phyloP scores from a whole-genome alignment of 192 early-diverging fungal species.

The Podochytrium sp. region DNA sequence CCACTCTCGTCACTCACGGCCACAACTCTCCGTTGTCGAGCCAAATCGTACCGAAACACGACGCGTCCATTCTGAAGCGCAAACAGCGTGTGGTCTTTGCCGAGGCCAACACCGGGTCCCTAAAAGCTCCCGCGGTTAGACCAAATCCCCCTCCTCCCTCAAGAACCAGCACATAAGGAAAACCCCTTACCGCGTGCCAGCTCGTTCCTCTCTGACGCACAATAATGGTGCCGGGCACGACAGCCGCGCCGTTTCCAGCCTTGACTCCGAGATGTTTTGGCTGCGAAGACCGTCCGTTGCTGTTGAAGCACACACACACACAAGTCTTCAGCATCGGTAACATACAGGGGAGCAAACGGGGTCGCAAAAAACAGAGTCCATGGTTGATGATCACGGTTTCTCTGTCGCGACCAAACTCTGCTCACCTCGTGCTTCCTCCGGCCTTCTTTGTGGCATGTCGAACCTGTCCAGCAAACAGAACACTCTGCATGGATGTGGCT shows the following conservation, averaged over 20 bases:
- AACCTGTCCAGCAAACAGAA: conserved; percentile 32
- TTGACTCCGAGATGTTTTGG: conserved; percentile 61
- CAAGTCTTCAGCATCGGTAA: too few species aligned
- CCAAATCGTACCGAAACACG: conserved; percentile 51
- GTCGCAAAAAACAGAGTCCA: neutral
- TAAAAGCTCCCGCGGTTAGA: neutral
- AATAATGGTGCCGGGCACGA: conserved; percentile 50
- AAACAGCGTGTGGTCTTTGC: conserved; percentile 53
- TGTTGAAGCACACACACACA: conserved; percentile 30
- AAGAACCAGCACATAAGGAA: neutral
- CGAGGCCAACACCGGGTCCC: conserved; percentile 47
- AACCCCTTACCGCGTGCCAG: conserved; percentile 41
- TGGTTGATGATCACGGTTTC: too few species aligned
- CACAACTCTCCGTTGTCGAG: conserved; percentile 39
- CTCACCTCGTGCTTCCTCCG: conserved; percentile 41
- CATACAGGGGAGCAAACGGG: neutral
- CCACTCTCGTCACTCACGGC: conserved; percentile 4
- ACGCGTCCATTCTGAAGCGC: conserved; percentile 45
- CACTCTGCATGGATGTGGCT: neutral
- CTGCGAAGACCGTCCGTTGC: conserved; percentile 54
- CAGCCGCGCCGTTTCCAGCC: conserved; percentile 37
- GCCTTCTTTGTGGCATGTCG: conserved; percentile 58
- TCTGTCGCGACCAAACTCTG: too few species aligned
- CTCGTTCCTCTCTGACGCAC: conserved; percentile 51
- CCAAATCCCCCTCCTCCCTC: neutral